Evolutionary conservation across 352 stramenopile genomes (phyloP), one percentile per base, ranked within the genome.

Genomic region (Globisporangium uncinulatum): DNA sequence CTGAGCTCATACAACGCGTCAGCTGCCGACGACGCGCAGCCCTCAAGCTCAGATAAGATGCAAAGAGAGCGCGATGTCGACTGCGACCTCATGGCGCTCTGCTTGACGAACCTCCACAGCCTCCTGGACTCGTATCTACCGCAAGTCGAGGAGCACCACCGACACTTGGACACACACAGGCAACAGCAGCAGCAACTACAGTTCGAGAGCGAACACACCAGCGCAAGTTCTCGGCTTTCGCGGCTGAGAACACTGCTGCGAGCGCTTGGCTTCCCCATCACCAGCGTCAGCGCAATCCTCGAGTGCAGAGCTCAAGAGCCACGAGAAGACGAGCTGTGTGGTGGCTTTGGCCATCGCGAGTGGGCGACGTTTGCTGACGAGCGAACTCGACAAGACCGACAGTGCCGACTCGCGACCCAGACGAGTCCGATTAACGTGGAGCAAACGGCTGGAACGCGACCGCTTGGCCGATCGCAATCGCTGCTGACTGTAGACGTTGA

Each of bases 21-120:
- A 20, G 19, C 42, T 31, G 32, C 4, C n/a, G 9, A 29, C 20
- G n/a, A 6, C 1, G 17, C 5, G 42, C 13, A 21, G 15, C 17
- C 4, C 2, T 19, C 4, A 19, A 10, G 6, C 10, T 9, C 3
- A 0, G 3, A 43, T 17, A 10, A 8, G 4, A 4, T 14, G n/a
- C 19, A 29, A 4, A 6, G 0, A 19, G 24, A 3, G 4, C 11
- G 8, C 6, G 9, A 29, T 14, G 19, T 57, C 19, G 74, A 87
- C 54, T 65, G 58, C 37, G 72, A 79, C 6, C 57, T 86, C 36
- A 76, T 91, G 57, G 67, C 61, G 8, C 57, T 77, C 51, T 84
- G 74, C 20, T 63, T 89, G 13, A 81, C 74, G 76, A 89, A 86
- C 55, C 39, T 89, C 9, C 81, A 91, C 63, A 78, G 72, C 29